Evolutionary conservation across 2,329 filamentous ascomycete species (phyloP).

Genomic region (Colletotrichum spaethianum): DNA sequence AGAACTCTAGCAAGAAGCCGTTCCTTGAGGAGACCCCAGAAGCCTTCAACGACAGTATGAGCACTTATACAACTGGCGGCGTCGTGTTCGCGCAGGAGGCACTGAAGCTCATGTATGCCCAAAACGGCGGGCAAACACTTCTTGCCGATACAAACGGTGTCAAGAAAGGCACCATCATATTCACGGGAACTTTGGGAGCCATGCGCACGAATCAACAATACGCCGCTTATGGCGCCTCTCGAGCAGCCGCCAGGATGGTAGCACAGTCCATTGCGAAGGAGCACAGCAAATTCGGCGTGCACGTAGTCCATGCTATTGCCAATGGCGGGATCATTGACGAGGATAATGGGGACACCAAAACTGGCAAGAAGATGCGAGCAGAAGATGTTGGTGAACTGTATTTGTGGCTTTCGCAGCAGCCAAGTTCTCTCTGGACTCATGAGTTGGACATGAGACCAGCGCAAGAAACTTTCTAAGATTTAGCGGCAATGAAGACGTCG

Average conservation of each 20-base stretch:
- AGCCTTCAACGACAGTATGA: conserved; percentile 61
- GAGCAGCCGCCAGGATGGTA: conserved; percentile 66
- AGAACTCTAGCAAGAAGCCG: conserved; percentile 67
- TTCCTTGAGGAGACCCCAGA: conserved; percentile 69
- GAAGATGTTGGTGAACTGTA: conserved; percentile 72
- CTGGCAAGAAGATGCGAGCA: conserved; percentile 69
- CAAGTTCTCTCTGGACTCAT: conserved; percentile 40
- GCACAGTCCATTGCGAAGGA: conserved; percentile 70
- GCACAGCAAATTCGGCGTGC: conserved; percentile 68
- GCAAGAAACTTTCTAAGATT: conserved; percentile 34
- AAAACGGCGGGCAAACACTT: conserved; percentile 61
- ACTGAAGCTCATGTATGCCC: conserved; percentile 64
- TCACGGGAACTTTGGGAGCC: conserved; percentile 69
- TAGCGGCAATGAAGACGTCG: too few relatives aligned
- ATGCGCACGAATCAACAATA: conserved; percentile 68
- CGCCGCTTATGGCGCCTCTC: conserved; percentile 68
- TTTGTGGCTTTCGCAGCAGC: conserved; percentile 54
- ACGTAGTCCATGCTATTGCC: conserved; percentile 72
- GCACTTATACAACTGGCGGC: conserved; percentile 68
- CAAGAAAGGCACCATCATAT: conserved; percentile 72
- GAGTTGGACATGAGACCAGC: conserved; percentile 41
- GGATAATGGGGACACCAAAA: conserved; percentile 60
- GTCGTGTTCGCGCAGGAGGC: conserved; percentile 69
- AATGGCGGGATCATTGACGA: conserved; percentile 69
- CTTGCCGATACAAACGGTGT: conserved; percentile 59